Evolutionary conservation across 306 rosid genomes (phyloP).

Genomic region (Phaseolus lunatus): DNA sequence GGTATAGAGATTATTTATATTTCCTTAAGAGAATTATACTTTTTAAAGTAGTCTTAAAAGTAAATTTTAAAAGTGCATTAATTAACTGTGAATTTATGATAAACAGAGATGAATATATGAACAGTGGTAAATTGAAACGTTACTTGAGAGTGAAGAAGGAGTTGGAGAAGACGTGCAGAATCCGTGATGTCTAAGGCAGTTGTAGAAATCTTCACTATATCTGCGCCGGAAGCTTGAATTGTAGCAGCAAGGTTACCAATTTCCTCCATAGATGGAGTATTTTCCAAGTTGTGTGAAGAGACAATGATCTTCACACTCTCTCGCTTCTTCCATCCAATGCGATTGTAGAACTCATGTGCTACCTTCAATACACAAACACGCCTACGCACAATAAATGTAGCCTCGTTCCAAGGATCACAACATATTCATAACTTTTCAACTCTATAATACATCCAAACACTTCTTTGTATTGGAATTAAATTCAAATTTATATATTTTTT

Average conservation of each 20-base stretch:
- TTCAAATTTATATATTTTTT: too few relatives aligned
- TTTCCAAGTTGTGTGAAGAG: constrained; percentile 71
- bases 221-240: constrained; percentile 71
- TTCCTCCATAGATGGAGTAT: constrained; percentile 67
- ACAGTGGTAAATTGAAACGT: background rate
- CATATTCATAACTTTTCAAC: too few relatives aligned
- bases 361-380: constrained; percentile 48
- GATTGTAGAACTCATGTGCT: constrained; percentile 56
- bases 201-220: constrained; percentile 74
- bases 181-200: constrained; percentile 71
- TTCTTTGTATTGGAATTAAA: too few relatives aligned
- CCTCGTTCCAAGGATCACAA: too few relatives aligned
- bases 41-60: too few relatives aligned
- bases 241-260: constrained; percentile 65
- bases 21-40: too few relatives aligned
- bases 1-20: background rate
- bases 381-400: too few relatives aligned
- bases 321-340: constrained; percentile 58
- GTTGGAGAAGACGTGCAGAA: constrained; percentile 64
- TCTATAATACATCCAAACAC: too few relatives aligned
- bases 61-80: too few relatives aligned
- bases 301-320: constrained; percentile 65
- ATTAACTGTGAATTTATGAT: too few relatives aligned
- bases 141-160: constrained; percentile 66
- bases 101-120: too few relatives aligned